A percentile compares a stretch with the other conserved stretches of the same genome.
Conservation (phyloP, 306 rosid species). For the Ziziphus jujuba region DNA sequence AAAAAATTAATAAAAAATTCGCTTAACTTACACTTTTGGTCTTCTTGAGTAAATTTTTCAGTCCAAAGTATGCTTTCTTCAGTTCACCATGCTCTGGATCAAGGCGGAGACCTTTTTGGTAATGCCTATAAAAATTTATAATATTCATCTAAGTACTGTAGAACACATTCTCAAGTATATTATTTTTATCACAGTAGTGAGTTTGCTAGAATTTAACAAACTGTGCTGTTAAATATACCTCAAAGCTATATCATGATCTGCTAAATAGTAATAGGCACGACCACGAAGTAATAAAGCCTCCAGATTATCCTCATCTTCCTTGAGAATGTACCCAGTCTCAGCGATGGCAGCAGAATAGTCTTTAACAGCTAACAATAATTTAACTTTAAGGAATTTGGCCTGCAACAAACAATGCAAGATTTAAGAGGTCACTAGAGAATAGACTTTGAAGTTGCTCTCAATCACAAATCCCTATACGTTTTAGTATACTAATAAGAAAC, state of each 20-base stretch:
- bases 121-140: conserved; percentile 63
- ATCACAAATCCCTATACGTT: conserved; percentile 21
- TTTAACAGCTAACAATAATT: conserved; percentile 65
- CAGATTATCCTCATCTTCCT: conserved; percentile 86
- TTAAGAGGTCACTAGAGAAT: conserved; percentile 17
- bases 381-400: conserved; percentile 87
- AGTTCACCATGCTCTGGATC: conserved; percentile 94
- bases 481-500: conserved; percentile 14
- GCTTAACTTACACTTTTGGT: conserved; percentile 69
- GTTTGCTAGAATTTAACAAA: conserved; percentile 13
- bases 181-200: background rate
- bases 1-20: conserved; percentile 1
- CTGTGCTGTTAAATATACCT: conserved; percentile 51
- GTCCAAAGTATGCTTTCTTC: conserved; percentile 92
- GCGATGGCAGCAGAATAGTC: conserved; percentile 82
- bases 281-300: conserved; percentile 90
- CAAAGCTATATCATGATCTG: conserved; percentile 94
- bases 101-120: conserved; percentile 93
- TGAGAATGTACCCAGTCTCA: conserved; percentile 76
- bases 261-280: conserved; percentile 91
- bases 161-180: background rate
- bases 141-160: background rate
- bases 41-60: conserved; percentile 91
- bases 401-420: conserved; percentile 38
- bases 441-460: conserved; percentile 9